Evolutionary conservation across 2,329 filamentous ascomycete species (phyloP).

Genomic region (Alternaria arborescens): DNA sequence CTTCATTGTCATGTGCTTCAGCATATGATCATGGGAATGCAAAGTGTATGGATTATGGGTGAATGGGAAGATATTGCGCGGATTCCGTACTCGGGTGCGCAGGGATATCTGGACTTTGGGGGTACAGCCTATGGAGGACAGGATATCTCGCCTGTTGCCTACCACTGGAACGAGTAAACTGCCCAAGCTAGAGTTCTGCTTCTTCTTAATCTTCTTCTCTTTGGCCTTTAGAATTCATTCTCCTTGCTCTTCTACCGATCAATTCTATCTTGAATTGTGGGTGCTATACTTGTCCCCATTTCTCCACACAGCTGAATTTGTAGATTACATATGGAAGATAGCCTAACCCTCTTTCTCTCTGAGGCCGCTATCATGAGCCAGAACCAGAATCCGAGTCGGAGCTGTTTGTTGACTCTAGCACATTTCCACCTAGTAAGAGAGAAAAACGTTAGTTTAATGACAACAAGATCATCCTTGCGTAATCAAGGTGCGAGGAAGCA

Average conservation of each 20-base stretch:
- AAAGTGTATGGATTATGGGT: conserved; percentile 58
- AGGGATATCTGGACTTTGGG: conserved; percentile 57
- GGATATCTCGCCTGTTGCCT: conserved; percentile 16
- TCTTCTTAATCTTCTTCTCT: not conserved
- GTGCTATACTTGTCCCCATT: not conserved
- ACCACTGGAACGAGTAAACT: conserved; percentile 16
- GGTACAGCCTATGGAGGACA: conserved; percentile 54
- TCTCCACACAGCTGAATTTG: not conserved
- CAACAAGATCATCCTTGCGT: not conserved
- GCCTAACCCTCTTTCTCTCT: not conserved
- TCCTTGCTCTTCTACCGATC: not conserved
- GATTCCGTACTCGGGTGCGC: conserved; percentile 46
- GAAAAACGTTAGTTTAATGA: too few species aligned
- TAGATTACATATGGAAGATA: not conserved
- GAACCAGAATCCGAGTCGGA: too few species aligned
- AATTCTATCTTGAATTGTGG: not conserved
- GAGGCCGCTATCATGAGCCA: too few species aligned
- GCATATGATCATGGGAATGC: conserved; percentile 66
- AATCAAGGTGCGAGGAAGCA: too few species aligned
- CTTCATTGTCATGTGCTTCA: conserved; percentile 68
- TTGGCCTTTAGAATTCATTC: not conserved
- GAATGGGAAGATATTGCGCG: conserved; percentile 51
- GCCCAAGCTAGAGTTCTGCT: not conserved
- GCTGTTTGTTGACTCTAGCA: too few species aligned
- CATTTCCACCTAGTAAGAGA: too few species aligned